A percentile compares a stretch with the other conserved stretches of the same genome.
Evolutionary conservation across 306 rosid genomes (phyloP).

Genomic region (Arachis hypogaea): DNA sequence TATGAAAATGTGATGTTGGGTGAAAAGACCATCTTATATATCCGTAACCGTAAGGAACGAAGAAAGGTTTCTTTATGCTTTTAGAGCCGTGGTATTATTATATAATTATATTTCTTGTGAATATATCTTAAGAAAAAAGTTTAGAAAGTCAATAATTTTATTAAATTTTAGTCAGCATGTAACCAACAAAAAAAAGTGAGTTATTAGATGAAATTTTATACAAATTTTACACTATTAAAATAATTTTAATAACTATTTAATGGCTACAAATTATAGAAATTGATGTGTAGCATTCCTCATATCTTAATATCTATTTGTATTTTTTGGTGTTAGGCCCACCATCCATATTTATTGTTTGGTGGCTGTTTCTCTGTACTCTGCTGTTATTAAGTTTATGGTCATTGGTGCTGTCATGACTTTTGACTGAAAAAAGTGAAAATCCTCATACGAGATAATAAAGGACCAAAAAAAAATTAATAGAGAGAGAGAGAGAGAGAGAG

Average conservation of each 20-base stretch:
- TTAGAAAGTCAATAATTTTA: no score
- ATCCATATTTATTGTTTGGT: neutral
- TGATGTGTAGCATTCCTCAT: no score
- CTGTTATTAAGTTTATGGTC: neutral
- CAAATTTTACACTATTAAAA: no score
- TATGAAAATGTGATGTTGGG: neutral
- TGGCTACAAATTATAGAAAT: no score
- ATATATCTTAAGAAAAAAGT: neutral
- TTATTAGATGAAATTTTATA: no score
- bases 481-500: no score
- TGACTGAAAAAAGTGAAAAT: neutral
- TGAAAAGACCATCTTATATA: neutral
- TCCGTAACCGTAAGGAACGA: neutral
- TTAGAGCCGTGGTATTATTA: conserved; percentile 6
- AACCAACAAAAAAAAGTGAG: no score
- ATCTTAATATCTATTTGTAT: neutral
- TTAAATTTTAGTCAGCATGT: no score
- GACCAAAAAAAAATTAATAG: no score
- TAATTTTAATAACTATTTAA: no score
- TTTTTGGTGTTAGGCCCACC: neutral
- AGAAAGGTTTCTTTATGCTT: conserved; percentile 5
- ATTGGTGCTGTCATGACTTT: conserved; percentile 4
- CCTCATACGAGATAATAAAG: neutral
- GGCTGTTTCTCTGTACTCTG: neutral
- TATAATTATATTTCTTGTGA: conserved; percentile 30